phyloP scores from a whole-genome alignment of 352 stramenopile species.

The Pythium folliculosum region DNA sequence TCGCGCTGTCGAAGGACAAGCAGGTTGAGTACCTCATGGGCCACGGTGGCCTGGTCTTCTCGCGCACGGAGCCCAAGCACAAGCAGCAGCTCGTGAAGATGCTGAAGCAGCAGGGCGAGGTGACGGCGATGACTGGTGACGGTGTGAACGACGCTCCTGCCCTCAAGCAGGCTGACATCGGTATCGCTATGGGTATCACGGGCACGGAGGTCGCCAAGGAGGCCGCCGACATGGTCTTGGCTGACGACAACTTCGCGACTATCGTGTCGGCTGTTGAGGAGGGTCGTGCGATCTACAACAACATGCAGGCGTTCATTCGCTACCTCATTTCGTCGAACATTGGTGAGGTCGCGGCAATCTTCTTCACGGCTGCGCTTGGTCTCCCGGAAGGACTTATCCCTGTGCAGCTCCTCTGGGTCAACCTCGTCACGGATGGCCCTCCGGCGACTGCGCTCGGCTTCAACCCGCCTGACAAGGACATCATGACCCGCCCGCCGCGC shows the following conservation, averaged over 20 bases:
- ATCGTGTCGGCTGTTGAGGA: conserved; percentile 94
- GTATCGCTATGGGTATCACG: conserved; percentile 98
- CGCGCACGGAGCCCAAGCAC: conserved; percentile 96
- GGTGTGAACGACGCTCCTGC: conserved; percentile 99
- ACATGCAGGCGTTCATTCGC: conserved; percentile 99
- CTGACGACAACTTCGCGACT: conserved; percentile 99
- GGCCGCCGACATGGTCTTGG: conserved; percentile 97
- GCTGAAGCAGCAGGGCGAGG: conserved; percentile 94
- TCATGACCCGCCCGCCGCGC: conserved; percentile 96
- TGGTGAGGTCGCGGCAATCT: conserved; percentile 98
- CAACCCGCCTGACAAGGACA: conserved; percentile 97
- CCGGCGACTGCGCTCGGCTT: conserved; percentile 98
- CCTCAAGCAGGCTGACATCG: conserved; percentile 98
- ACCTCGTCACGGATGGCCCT: conserved; percentile 99
- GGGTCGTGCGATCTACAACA: conserved; percentile 91
- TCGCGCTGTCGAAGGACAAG: conserved; percentile 89
- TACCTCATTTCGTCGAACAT: conserved; percentile 99
- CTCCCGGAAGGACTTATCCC: conserved; percentile 97
- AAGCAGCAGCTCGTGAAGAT: conserved; percentile 97
- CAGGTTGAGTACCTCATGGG: conserved; percentile 91
- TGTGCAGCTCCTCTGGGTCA: conserved; percentile 99
- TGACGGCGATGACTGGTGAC: conserved; percentile 98
- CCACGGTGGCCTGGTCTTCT: conserved; percentile 94
- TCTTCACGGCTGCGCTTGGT: conserved; percentile 96
- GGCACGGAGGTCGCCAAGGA: conserved; percentile 98